These are phyloP conservation scores for Chytriomyces hyalinus DNA, from an alignment of 192 early-diverging fungal species.

Conservation along the genomic window DNA sequence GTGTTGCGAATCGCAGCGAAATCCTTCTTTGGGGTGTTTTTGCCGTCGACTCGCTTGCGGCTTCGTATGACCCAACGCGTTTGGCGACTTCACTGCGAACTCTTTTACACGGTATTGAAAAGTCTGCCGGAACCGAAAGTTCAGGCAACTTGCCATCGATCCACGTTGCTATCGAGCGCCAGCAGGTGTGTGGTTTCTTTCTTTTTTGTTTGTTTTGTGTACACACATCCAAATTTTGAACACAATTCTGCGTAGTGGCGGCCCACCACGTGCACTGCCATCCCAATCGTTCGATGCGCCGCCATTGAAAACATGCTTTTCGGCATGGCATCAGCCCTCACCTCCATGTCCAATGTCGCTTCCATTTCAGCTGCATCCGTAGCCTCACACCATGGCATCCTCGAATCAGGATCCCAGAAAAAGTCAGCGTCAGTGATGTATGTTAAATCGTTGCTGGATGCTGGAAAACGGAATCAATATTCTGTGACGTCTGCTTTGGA, in stretches of 20 bases:
- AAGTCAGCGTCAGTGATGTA: neutral
- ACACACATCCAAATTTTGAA: too few species aligned
- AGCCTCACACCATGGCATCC: neutral
- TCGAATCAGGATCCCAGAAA: conserved; percentile 9
- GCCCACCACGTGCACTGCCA: neutral
- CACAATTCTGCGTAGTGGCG: neutral
- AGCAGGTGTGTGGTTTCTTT: neutral
- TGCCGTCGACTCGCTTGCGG: neutral
- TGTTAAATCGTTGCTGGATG: neutral
- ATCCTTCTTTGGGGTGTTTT: neutral
- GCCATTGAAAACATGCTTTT: conserved; percentile 27
- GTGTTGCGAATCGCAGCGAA: too few species aligned
- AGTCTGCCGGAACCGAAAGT: neutral
- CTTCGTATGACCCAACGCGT: conserved; percentile 9
- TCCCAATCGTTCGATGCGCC: conserved; percentile 22
- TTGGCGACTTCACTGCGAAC: neutral
- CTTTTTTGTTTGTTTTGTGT: too few species aligned
- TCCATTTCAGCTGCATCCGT: neutral
- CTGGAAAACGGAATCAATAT: neutral
- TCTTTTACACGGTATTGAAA: neutral
- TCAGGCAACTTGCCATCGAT: neutral
- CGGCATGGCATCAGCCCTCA: neutral
- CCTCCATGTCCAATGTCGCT: neutral
- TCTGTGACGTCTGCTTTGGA: too few species aligned
- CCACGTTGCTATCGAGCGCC: conserved; percentile 19